Conservation (phyloP, 768 basidiomycete genomes). For the Lactifluus hygrophoroides region DNA sequence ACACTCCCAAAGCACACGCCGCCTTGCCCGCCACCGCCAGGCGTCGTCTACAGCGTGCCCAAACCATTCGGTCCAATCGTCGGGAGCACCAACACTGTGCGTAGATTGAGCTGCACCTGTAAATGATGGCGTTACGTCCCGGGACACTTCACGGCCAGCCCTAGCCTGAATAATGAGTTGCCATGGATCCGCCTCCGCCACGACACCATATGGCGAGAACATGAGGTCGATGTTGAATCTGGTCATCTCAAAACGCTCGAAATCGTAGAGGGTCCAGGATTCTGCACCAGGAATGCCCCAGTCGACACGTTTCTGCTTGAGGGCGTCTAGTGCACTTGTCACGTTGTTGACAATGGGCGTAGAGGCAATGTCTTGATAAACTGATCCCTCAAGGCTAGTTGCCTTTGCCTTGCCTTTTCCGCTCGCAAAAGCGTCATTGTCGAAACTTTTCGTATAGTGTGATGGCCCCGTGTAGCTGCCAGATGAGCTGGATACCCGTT, state of each 20-base stretch:
- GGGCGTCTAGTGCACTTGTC: neutral
- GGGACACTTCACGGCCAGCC: neutral
- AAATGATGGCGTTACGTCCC: neutral
- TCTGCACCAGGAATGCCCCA: conserved; percentile 13
- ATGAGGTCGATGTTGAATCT: conserved; percentile 13
- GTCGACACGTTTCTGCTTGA: conserved; percentile 13
- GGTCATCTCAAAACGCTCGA: conserved; percentile 18
- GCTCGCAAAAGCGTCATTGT: neutral
- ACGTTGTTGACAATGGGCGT: neutral
- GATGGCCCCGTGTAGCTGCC: neutral
- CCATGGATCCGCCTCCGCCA: conserved; percentile 13
- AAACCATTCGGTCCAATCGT: conserved; percentile 16
- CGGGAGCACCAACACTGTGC: neutral
- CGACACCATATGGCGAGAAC: conserved; percentile 12
- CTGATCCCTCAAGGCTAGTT: neutral
- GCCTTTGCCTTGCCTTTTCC: conserved; percentile 19
- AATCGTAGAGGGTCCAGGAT: conserved; percentile 15
- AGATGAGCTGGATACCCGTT: neutral
- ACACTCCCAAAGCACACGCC: conserved; percentile 19
- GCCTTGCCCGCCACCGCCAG: conserved; percentile 15
- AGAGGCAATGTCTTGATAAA: neutral
- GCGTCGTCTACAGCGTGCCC: conserved; percentile 9
- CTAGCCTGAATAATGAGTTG: conserved; percentile 14
- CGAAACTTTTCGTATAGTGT: neutral
- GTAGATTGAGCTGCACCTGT: neutral